Evolutionary conservation across 78 protist species (phyloP).

Genomic region (Andalucia godoyi): DNA sequence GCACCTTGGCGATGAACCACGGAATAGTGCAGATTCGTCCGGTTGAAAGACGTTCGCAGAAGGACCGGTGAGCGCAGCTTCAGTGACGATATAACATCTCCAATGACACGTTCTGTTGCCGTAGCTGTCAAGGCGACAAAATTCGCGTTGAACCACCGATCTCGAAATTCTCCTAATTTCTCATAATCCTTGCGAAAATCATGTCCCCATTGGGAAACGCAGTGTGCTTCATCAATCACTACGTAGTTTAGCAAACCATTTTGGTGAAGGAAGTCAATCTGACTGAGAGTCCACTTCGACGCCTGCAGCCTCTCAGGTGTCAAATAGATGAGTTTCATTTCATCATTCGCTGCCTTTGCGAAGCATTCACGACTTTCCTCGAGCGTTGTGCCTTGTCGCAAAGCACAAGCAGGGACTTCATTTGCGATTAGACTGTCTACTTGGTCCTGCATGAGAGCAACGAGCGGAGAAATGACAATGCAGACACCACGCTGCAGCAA

Average conservation of each 20-base stretch:
- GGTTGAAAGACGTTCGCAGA: slow-evolving; percentile 67
- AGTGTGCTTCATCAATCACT: slow-evolving; percentile 96
- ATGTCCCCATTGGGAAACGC: slow-evolving; percentile 96
- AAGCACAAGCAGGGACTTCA: neutral
- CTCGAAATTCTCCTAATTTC: neutral
- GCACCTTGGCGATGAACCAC: too few species aligned
- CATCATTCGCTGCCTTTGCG: too few species aligned
- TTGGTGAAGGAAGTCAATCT: too few species aligned
- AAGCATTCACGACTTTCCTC: too few species aligned
- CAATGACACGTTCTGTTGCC: slow-evolving; percentile 52
- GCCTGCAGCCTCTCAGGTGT: too few species aligned
- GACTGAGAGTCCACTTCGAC: too few species aligned
- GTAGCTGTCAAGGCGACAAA: slow-evolving; percentile 77
- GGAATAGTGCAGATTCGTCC: slow-evolving; percentile 68
- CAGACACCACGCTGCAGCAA: slow-evolving; percentile 38
- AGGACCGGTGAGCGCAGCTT: slow-evolving; percentile 21
- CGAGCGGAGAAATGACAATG: slow-evolving; percentile 91
- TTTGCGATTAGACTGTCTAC: slow-evolving; percentile 15
- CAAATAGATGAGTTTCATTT: too few species aligned
- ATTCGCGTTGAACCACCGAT: slow-evolving; percentile 23
- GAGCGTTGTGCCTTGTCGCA: too few species aligned
- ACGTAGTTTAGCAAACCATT: too few species aligned
- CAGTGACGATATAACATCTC: slow-evolving; percentile 35
- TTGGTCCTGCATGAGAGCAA: slow-evolving; percentile 97
- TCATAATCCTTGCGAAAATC: slow-evolving; percentile 85